Conservation (phyloP, 2,329 filamentous ascomycete genomes). For the Arthrocladium fulminans region DNA sequence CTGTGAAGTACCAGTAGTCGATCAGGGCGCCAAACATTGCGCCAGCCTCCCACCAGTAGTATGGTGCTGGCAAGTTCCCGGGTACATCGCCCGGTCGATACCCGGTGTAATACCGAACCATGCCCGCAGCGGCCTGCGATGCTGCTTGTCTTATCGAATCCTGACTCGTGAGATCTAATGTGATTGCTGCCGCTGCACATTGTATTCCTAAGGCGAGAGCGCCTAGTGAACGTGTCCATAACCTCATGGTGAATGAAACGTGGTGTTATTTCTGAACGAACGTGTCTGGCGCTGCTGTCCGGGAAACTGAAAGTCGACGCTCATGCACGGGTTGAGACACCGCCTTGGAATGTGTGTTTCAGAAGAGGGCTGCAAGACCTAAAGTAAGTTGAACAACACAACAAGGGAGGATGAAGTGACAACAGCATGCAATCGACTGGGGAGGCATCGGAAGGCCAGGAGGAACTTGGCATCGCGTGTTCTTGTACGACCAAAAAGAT, state of each 20-base stretch:
- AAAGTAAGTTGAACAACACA: background rate
- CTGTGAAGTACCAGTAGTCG: slow-evolving; percentile 79
- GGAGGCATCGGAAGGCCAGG: background rate
- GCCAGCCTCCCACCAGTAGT: slow-evolving; percentile 63
- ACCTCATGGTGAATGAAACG: slow-evolving; percentile 1
- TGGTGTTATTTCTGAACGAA: background rate
- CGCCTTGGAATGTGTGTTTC: too few relatives aligned
- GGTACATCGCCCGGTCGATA: slow-evolving; percentile 42
- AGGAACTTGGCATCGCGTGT: background rate
- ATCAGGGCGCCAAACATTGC: slow-evolving; percentile 63
- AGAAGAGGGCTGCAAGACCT: background rate
- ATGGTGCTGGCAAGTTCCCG: slow-evolving; percentile 43
- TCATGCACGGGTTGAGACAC: too few relatives aligned
- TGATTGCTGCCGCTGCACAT: slow-evolving; percentile 16
- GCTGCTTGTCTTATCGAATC: slow-evolving; percentile 42
- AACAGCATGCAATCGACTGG: background rate
- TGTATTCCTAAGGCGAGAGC: slow-evolving; percentile 13
- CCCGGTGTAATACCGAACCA: slow-evolving; percentile 46
- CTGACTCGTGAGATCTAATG: slow-evolving; percentile 19
- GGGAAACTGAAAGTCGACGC: background rate
- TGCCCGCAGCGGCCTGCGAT: slow-evolving; percentile 36
- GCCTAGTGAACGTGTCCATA: background rate
- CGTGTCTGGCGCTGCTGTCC: background rate
- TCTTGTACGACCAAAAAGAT: slow-evolving; percentile 1
- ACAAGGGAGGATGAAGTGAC: background rate